A percentile compares a stretch with the other conserved stretches of the same genome.
Evolutionary conservation across 1,284 basidiomycete genomes (phyloP).

Genomic region (Puccinia hordei): DNA sequence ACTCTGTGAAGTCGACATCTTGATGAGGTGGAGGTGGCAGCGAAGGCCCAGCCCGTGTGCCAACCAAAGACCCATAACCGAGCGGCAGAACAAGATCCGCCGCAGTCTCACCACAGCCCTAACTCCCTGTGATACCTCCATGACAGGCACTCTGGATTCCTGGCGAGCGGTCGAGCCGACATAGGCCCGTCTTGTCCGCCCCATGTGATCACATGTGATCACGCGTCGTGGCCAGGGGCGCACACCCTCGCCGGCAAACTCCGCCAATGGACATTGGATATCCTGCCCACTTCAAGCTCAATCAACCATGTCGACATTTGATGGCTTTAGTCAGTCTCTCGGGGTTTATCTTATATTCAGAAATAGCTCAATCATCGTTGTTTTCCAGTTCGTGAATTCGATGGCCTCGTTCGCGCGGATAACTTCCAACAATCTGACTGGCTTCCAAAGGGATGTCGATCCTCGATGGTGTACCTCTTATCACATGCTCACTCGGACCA

Average conservation of each 20-base stretch:
- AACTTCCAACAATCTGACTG: constrained; percentile 28
- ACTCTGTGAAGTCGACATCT: constrained; percentile 53
- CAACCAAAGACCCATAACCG: not conserved
- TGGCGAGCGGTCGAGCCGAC: no score
- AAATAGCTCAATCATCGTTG: not conserved
- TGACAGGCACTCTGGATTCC: not conserved
- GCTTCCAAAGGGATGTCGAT: not conserved
- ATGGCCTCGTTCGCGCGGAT: constrained; percentile 31
- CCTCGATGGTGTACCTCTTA: constrained; percentile 55
- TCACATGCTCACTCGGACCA: constrained; percentile 58
- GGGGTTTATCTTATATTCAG: no score
- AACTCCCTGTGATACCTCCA: not conserved
- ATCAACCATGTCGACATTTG: constrained; percentile 41
- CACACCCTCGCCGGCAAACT: no score
- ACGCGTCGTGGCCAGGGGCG: no score
- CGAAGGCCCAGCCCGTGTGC: not conserved
- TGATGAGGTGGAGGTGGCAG: constrained; percentile 7
- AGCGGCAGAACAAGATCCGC: not conserved
- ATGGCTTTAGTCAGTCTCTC: constrained; percentile 34
- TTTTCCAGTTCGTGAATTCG: constrained; percentile 32
- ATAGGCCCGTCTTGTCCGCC: no score
- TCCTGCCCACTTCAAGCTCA: not conserved
- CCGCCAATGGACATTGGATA: not conserved
- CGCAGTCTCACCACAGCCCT: constrained; percentile 30
- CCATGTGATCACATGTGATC: no score